Conservation (phyloP, 768 basidiomycete species). For the Sarcodon sp. region DNA sequence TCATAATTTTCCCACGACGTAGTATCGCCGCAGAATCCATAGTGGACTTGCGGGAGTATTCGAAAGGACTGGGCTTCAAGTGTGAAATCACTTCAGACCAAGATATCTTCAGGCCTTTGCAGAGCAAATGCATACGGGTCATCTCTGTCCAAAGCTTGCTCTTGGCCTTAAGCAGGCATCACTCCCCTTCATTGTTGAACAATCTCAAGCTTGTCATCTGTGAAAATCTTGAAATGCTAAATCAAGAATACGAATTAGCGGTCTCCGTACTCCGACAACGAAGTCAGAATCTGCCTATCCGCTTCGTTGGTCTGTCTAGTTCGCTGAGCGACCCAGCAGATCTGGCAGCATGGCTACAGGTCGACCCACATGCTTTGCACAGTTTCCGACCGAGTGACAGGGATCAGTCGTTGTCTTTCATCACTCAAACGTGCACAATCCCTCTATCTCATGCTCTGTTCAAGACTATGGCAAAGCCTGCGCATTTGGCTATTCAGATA, state of each 20-base stretch:
- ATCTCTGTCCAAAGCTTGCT: constrained; percentile 43
- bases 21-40: constrained; percentile 42
- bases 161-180: constrained; percentile 19
- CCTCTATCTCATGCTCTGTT: constrained; percentile 79
- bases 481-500: constrained; percentile 58
- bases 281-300: constrained; percentile 45
- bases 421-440: constrained; percentile 70
- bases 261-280: constrained; percentile 61
- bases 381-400: constrained; percentile 77
- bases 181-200: constrained; percentile 10
- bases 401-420: constrained; percentile 60
- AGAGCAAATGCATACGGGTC: constrained; percentile 37
- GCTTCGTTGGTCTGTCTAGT: constrained; percentile 65
- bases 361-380: constrained; percentile 48
- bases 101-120: constrained; percentile 21
- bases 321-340: constrained; percentile 75
- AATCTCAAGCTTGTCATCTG: constrained; percentile 58
- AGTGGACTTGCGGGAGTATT: constrained; percentile 34
- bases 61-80: constrained; percentile 25
- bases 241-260: constrained; percentile 70
- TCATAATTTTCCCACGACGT: constrained; percentile 51
- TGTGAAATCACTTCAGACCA: constrained; percentile 19
- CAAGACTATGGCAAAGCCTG: constrained; percentile 87
- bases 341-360: constrained; percentile 74
- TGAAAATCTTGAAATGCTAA: constrained; percentile 78